Conservation (phyloP, 2,329 filamentous ascomycete species). For the Exophiala oligosperma region DNA sequence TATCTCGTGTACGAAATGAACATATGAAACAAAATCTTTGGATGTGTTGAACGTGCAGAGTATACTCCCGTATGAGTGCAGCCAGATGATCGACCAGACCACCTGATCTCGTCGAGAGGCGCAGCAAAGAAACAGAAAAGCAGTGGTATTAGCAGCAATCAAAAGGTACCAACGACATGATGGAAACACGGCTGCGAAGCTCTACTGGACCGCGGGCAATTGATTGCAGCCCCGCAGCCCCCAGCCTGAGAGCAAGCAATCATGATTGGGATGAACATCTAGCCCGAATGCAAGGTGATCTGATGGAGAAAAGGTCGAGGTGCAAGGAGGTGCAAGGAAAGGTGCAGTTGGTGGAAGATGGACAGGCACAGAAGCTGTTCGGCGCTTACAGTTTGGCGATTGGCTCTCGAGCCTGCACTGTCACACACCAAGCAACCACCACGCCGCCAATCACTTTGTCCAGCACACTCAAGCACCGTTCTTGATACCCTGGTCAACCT, state of each 20-base stretch:
- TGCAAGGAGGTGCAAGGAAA: conserved; percentile 9
- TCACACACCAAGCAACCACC: conserved; percentile 16
- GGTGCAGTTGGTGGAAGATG: conserved; percentile 13
- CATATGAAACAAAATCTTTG: conserved; percentile 19
- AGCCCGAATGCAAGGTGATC: conserved; percentile 22
- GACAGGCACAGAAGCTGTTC: conserved; percentile 16
- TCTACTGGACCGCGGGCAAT: conserved; percentile 22
- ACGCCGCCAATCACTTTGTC: conserved; percentile 15
- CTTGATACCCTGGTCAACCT: conserved; percentile 12
- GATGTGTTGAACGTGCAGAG: background rate
- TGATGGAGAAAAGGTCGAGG: conserved; percentile 13
- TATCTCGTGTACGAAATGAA: conserved; percentile 15
- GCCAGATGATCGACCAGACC: conserved; percentile 8
- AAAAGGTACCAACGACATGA: conserved; percentile 26
- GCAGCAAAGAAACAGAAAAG: conserved; percentile 15
- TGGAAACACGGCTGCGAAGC: conserved; percentile 21
- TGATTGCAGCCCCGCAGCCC: conserved; percentile 27
- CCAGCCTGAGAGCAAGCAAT: conserved; percentile 18
- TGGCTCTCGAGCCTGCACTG: conserved; percentile 13
- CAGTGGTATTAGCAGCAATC: conserved; percentile 8
- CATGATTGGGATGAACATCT: conserved; percentile 10
- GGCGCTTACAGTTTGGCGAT: conserved; percentile 21
- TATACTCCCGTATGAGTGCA: background rate
- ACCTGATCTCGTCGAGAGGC: conserved; percentile 17
- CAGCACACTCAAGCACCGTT: conserved; percentile 10